phyloP scores from a whole-genome alignment of 2,329 filamentous ascomycete genomes.

The Ascochyta lentis region DNA sequence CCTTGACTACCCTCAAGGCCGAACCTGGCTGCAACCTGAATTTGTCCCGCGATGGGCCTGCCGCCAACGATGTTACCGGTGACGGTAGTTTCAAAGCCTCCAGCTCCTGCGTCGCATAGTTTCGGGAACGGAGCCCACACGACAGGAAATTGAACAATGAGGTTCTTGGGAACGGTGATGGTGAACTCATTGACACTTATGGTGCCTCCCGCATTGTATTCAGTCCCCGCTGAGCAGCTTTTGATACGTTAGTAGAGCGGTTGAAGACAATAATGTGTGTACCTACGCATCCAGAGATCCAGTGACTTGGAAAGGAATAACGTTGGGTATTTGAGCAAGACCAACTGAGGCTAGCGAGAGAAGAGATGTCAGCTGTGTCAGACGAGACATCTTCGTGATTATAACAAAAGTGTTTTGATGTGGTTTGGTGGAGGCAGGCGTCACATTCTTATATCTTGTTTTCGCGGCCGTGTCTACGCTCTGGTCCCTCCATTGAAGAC shows the following conservation, averaged over 20 bases:
- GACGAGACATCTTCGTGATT: slow-evolving; percentile 26
- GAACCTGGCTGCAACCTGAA: slow-evolving; percentile 47
- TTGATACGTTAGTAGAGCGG: background rate
- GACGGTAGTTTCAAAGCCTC: slow-evolving; percentile 41
- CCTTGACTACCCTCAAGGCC: slow-evolving; percentile 47
- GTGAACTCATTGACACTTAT: slow-evolving; percentile 55
- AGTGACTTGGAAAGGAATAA: slow-evolving; percentile 35
- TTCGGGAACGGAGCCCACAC: slow-evolving; percentile 53
- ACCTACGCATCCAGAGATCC: slow-evolving; percentile 40
- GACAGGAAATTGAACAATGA: slow-evolving; percentile 58
- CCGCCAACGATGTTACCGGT: slow-evolving; percentile 50
- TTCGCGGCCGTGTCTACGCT: slow-evolving; percentile 1
- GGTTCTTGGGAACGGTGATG: slow-evolving; percentile 58
- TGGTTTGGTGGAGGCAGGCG: background rate
- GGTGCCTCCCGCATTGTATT: slow-evolving; percentile 55
- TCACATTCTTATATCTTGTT: slow-evolving; percentile 15
- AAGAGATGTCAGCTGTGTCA: slow-evolving; percentile 20
- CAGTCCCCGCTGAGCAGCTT: slow-evolving; percentile 31
- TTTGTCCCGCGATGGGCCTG: slow-evolving; percentile 48
- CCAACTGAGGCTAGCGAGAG: slow-evolving; percentile 28
- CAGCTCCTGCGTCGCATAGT: slow-evolving; percentile 32
- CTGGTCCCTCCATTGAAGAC: background rate
- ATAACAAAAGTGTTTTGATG: background rate
- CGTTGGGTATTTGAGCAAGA: slow-evolving; percentile 31
- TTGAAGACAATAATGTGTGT: background rate